Base-by-base conservation (phyloP, 805 yeast genomes). In the Candida maltosa region DNA sequence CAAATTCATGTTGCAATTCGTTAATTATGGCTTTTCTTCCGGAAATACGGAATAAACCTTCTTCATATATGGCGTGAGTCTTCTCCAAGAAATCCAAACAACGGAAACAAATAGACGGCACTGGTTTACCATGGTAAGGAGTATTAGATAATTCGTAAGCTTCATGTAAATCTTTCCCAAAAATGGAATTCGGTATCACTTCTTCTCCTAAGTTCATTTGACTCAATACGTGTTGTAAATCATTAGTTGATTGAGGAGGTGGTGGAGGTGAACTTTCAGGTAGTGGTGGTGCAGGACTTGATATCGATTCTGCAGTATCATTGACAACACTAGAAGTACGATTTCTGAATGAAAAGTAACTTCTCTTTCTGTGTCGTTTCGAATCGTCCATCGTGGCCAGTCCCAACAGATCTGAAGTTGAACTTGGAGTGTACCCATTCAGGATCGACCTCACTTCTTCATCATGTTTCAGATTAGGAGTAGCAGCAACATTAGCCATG, bases 21-120 rank as follows among this genome's bases (percentile, higher is more conserved):
- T 80, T 76, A 26, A 86, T 87, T 34, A 82, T 71, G 1, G 87
- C 73, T 37, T 88, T 83, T 24, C 95, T 86, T 4, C 97, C 97
- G 58, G 89, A 86, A 38, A 88, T 65, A 42, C 98, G 70, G 65
- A 93, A 93, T 3, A 91, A 76, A 8, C 98, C 98, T 51, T 88
- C 95, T 56, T 87, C 93, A 42, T 75, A 75, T n/a, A 81, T 66
- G 0, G 95, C 95, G 16, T 81, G 78, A 17, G 80, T 73, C 25
- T 67, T 70, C 32, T 72, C 70, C 32, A 91, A 65, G 45, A 73
- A 85, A 38, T 77, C 83, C 22, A 89, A 51, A 51, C 96, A 87
- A 40, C 95, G 63, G 48, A 65, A 83, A 12, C 87, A 76, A 6
- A 91, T 79, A 26, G 88, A 78, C 1, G 98, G 97, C 14, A 83